These are phyloP conservation scores for Gossypium bickii DNA, from an alignment of 345 rosid species.

Conservation along the genomic window DNA sequence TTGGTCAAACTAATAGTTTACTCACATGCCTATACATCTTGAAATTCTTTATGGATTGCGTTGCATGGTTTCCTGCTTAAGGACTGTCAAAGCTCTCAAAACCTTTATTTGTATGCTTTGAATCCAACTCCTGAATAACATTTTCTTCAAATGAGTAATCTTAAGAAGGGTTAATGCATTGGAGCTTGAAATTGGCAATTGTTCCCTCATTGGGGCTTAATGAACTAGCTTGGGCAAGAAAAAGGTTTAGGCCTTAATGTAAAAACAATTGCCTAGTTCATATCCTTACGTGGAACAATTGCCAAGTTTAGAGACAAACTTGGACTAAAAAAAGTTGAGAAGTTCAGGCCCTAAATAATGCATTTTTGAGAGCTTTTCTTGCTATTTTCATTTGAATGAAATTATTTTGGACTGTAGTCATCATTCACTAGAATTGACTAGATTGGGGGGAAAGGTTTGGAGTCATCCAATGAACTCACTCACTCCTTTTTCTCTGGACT, in stretches of 20 bases:
- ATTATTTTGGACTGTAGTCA: not conserved
- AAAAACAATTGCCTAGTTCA: no score
- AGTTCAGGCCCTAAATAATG: no score
- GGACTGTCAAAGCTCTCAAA: not conserved
- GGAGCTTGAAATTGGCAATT: no score
- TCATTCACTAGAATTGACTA: not conserved
- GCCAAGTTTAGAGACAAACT: no score
- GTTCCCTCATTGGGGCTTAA: no score
- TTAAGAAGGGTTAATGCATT: not conserved
- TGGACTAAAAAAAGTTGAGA: no score
- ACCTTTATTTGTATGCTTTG: not conserved
- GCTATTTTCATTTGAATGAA: slow-evolving; percentile 3
- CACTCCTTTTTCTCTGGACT: not conserved
- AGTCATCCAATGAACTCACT: not conserved
- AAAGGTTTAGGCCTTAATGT: no score
- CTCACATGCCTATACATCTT: not conserved
- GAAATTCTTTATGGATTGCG: not conserved
- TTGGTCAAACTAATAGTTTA: not conserved
- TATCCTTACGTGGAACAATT: no score
- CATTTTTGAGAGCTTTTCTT: not conserved
- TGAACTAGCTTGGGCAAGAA: no score
- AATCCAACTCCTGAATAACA: not conserved
- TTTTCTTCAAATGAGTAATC: not conserved
- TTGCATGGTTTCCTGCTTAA: not conserved
- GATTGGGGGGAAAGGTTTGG: not conserved